Conservation (phyloP, 2,329 filamentous ascomycete genomes). For the Penicillium sp. region DNA sequence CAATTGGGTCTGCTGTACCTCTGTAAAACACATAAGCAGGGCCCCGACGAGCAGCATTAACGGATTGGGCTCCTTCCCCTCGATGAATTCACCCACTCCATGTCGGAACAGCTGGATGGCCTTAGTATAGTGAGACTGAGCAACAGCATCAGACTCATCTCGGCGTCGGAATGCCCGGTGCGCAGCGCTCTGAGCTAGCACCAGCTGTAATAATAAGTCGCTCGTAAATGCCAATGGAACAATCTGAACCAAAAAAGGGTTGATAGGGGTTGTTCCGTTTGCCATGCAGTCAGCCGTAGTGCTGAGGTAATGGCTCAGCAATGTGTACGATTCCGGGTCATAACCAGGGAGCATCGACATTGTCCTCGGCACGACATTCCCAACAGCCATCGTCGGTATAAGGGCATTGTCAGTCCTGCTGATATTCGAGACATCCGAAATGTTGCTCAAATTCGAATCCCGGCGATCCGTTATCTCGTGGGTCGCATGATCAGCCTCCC, state of each 20-base stretch:
- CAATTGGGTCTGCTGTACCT: conserved; percentile 35
- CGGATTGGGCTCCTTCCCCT: conserved; percentile 31
- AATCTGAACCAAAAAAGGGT: conserved; percentile 49
- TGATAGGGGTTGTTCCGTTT: conserved; percentile 49
- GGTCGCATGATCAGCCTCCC: conserved; percentile 1
- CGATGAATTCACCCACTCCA: conserved; percentile 31
- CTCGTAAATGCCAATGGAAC: conserved; percentile 50
- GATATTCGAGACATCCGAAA: background rate
- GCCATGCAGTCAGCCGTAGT: conserved; percentile 51
- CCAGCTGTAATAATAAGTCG: conserved; percentile 48
- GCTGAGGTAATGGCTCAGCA: conserved; percentile 48
- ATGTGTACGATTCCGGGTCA: conserved; percentile 32
- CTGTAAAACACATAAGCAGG: conserved; percentile 49
- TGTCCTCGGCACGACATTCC: conserved; percentile 23
- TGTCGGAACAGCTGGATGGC: conserved; percentile 29
- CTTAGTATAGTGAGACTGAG: conserved; percentile 32
- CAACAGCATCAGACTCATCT: conserved; percentile 30
- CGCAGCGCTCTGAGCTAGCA: conserved; percentile 45
- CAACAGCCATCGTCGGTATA: conserved; percentile 9
- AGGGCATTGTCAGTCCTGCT: background rate
- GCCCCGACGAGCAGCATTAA: conserved; percentile 48
- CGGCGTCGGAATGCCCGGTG: conserved; percentile 31
- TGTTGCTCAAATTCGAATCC: background rate
- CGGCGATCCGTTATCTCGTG: background rate
- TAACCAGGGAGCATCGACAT: conserved; percentile 32